Base-by-base conservation (phyloP, 345 rosid species). In the Citrus medica region DNA sequence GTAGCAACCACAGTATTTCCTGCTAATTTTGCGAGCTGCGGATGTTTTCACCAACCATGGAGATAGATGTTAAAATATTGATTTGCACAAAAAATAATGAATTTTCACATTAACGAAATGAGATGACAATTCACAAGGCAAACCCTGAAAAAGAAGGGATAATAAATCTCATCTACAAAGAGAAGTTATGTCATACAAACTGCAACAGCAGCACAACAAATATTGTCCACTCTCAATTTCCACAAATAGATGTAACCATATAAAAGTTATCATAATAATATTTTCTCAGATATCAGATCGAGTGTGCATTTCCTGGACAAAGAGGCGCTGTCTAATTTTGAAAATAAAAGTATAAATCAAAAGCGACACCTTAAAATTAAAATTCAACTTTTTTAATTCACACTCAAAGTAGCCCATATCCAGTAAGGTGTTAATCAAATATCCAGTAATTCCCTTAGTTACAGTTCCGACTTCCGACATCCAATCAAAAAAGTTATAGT, bases 1-100 rank as follows among this genome's bases (percentile, higher is more conserved):
- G 98, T 95, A 71, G 99, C 99, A 64, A 93, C 89, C 62, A 92
- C 97, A 33, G 79, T 88, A 73, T 90, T 93, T 82, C 99, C 97
- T 2, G 97, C 95, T 76, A 93, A 73, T 83, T 93, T 93, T 30
- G 98, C 99, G 77, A 95, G 94, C 99, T 95, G 93, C 83, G 79
- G 9, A 73, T 37, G 71, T 53, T 32, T 70, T 71, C 9, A 33
- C 22, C 62, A 71, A 30, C 62, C 42, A 30, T 9, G 40, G 55
- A 17, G 19, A 28, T 30, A 70, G 22, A 48, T 70, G 74, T 60
- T 28, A 51, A 70, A 51, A 16, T 17, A 42, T 28, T 48, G 17
- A 51, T 2, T 70, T 28, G 9, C 30, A 24, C 25, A 16, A 33
- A 55, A 6, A 42, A 63, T 5, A 46, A 37, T 48, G 46, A 17